Percentiles rank a stretch among this genome's conserved stretches.
phyloP scores from a whole-genome alignment of 805 yeast species.

The Starmerella bombi region DNA sequence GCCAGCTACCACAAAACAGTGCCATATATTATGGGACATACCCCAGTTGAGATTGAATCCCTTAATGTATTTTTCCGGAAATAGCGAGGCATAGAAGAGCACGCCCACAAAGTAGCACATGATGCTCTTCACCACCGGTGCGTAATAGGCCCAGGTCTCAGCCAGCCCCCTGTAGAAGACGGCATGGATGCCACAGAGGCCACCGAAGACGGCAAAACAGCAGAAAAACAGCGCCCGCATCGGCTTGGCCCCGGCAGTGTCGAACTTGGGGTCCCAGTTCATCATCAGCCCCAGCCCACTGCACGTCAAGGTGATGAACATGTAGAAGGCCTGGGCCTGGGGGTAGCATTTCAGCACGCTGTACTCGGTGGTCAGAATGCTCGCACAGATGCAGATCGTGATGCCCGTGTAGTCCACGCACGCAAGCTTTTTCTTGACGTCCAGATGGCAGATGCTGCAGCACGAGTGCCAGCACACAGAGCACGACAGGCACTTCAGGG shows the following conservation, averaged over 20 bases:
- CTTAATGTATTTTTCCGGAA: constrained; percentile 66
- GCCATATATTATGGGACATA: constrained; percentile 98
- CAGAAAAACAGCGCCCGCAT: constrained; percentile 70
- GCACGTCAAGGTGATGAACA: constrained; percentile 47
- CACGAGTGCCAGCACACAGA: constrained; percentile 90
- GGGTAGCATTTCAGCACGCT: constrained; percentile 56
- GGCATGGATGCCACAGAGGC: constrained; percentile 46
- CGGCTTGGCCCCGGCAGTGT: constrained; percentile 70
- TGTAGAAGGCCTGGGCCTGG: constrained; percentile 35
- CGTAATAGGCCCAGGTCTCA: constrained; percentile 41
- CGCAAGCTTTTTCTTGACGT: constrained; percentile 60
- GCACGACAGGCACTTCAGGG: constrained; percentile 61
- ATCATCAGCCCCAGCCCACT: constrained; percentile 62
- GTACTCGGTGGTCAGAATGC: constrained; percentile 77
- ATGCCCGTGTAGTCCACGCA: constrained; percentile 94
- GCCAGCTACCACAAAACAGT: constrained; percentile 76
- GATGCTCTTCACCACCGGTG: constrained; percentile 61
- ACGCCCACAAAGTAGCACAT: constrained; percentile 72
- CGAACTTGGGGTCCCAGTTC: constrained; percentile 90
- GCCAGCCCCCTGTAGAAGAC: constrained; percentile 42
- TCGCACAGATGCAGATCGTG: constrained; percentile 76
- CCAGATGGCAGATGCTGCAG: constrained; percentile 54
- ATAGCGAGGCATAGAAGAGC: constrained; percentile 68
- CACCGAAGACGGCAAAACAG: constrained; percentile 64
- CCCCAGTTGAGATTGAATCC: constrained; percentile 34